phyloP scores from a whole-genome alignment of 192 early-diverging fungal genomes.

The Coemansia aciculifera region DNA sequence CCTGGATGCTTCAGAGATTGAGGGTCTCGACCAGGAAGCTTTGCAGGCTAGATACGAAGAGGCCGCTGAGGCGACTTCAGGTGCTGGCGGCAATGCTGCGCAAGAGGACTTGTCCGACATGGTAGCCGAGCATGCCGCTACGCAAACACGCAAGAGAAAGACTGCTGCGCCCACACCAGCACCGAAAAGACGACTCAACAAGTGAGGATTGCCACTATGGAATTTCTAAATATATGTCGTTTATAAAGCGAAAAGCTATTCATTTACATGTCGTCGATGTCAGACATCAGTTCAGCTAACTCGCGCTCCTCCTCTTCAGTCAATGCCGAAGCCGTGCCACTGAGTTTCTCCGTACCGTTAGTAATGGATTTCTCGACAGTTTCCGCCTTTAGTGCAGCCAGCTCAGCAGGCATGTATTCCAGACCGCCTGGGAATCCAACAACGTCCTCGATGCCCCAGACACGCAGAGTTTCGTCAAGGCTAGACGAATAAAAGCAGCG shows the following conservation, averaged over 20 bases:
- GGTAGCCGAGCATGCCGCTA: constrained; percentile 79
- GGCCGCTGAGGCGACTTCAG: constrained; percentile 46
- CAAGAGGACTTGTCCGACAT: constrained; percentile 87
- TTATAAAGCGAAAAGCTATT: background rate
- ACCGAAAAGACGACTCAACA: constrained; percentile 24
- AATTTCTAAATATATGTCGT: background rate
- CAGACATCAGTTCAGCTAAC: constrained; percentile 81
- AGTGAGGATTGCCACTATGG: background rate
- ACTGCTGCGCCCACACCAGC: constrained; percentile 54
- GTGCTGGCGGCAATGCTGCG: constrained; percentile 21
- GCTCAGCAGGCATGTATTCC: constrained; percentile 29
- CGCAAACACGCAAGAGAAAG: constrained; percentile 71
- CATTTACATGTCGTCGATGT: constrained; percentile 55
- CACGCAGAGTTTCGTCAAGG: constrained; percentile 82
- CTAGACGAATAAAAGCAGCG: constrained; percentile 74
- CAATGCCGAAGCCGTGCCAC: constrained; percentile 38
- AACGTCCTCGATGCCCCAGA: constrained; percentile 72
- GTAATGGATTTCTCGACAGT: background rate
- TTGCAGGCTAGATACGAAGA: constrained; percentile 79
- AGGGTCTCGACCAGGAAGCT: constrained; percentile 73
- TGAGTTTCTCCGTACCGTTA: background rate
- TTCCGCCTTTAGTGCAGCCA: constrained; percentile 15
- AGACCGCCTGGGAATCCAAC: constrained; percentile 30
- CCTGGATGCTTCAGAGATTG: constrained; percentile 89
- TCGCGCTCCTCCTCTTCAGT: constrained; percentile 93